These are phyloP conservation scores for Puccinia hordei DNA, from an alignment of 1,284 basidiomycete genomes.

Conservation along the genomic window DNA sequence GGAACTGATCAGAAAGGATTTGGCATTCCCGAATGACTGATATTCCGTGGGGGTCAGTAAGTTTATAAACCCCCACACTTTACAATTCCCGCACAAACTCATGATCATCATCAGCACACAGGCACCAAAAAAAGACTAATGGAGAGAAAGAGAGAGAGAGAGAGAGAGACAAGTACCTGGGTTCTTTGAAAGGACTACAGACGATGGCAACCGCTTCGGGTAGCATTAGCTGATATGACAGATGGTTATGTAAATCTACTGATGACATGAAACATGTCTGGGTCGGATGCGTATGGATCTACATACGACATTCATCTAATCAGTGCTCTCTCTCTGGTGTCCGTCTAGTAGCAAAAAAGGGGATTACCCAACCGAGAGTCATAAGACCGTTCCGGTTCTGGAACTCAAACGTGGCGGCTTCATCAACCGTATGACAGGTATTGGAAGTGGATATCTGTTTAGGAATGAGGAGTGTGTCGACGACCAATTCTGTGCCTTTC, in stretches of 20 bases:
- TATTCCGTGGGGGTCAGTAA: constrained; percentile 80
- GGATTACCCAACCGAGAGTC: constrained; percentile 78
- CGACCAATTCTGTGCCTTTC: constrained; percentile 62
- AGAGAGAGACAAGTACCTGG: constrained; percentile 61
- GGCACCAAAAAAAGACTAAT: not conserved
- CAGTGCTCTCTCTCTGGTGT: not conserved
- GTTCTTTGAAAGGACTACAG: constrained; percentile 75
- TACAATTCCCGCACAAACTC: not conserved
- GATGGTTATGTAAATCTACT: constrained; percentile 83
- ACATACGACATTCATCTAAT: not conserved
- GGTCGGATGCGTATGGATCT: constrained; percentile 90
- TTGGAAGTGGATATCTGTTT: constrained; percentile 80
- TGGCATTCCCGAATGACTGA: constrained; percentile 71
- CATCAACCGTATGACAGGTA: constrained; percentile 78
- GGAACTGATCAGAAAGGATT: constrained; percentile 69
- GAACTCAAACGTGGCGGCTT: constrained; percentile 79
- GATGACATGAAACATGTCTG: constrained; percentile 80
- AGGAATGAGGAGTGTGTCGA: constrained; percentile 77
- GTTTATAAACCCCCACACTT: constrained; percentile 77
- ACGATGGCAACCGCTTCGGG: constrained; percentile 88
- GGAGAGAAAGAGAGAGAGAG: not conserved
- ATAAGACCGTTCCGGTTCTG: constrained; percentile 75
- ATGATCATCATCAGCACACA: not conserved
- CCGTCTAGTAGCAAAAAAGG: not conserved
- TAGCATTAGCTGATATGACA: constrained; percentile 79